Base-by-base conservation (phyloP, 2,329 filamentous ascomycete genomes). In the Sporothrix curviconia region DNA sequence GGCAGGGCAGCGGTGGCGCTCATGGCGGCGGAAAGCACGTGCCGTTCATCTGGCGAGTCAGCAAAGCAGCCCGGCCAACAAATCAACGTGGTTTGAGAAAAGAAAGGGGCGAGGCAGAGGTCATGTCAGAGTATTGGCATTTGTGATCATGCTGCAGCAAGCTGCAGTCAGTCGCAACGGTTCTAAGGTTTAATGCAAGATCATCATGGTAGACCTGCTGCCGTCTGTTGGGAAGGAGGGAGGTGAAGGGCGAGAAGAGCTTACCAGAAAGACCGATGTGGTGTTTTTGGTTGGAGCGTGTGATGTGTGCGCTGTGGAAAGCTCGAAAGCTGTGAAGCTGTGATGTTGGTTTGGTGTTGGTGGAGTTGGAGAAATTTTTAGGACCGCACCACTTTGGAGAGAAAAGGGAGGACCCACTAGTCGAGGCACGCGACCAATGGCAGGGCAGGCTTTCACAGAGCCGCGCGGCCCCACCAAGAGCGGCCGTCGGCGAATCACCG, bases 131-230 rank as follows among this genome's bases (percentile, higher is more conserved):
- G 73, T 67, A 68, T 70, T 73, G 76, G 74, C 75, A 72, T 70
- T 72, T 78, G 69, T 75, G 75, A 79, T 81, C 77, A 80, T 71
- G 68, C 76, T 76, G 71, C 73, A 69, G 66, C 44, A 64, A 59
- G 64, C 65, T 70, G 72, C 71, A 74, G 75, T 81, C 78, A 80
- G 74, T 80, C 76, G 78, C 78, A 80, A 79, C 78, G 77, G 78
- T 80, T 80, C 78, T 80, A 74, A 74, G 67, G 69, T 74, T 71
- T 73, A 70, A 74, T 71, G 39, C 67, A 68, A 67, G 71, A 71
- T 80, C 78, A 80, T 80, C 78, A 79, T 73, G 59, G 57, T 11
- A 44, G 19, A 17, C 19, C 9, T 11, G 37, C 22, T 42, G 32
- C 34, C 22, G 43, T 36, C 15, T 24, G 25, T 17, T 28, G 30